These are phyloP conservation scores for Blastocystis sp. DNA, from an alignment of 352 stramenopile species.

Conservation along the genomic window DNA sequence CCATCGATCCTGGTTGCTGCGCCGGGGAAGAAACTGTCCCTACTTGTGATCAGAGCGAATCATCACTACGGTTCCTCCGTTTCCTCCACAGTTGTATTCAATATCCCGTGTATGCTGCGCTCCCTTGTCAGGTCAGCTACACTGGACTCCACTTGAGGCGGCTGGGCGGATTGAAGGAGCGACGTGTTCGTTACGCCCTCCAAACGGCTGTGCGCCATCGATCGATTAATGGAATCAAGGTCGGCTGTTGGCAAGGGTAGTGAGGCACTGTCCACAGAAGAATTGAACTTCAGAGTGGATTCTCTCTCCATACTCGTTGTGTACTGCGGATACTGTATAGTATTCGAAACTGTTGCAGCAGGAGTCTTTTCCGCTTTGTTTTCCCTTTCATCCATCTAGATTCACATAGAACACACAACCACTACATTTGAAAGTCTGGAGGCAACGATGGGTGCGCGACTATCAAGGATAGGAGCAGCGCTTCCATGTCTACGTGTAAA, in stretches of 20 bases:
- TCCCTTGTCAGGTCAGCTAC: neutral
- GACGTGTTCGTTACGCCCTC: neutral
- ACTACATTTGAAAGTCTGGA: no score
- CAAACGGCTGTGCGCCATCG: neutral
- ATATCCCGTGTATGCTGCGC: neutral
- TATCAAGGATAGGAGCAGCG: no score
- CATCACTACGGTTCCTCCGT: neutral
- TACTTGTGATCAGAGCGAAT: neutral
- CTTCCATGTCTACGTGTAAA: no score
- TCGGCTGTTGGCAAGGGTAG: neutral
- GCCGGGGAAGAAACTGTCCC: neutral
- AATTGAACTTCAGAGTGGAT: no score
- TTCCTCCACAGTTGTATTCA: neutral
- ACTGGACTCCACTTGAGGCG: neutral
- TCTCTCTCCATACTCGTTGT: constrained; percentile 4
- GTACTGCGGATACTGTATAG: neutral
- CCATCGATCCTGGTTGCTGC: neutral
- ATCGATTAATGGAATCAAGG: neutral
- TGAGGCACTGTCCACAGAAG: no score
- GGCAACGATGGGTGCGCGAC: no score
- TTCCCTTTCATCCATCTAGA: no score
- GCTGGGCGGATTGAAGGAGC: neutral
- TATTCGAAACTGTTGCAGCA: neutral
- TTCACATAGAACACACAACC: no score
- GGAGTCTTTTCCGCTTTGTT: neutral